phyloP scores from a whole-genome alignment of 108 stramenopile species.

The Asterionellopsis glacialis region DNA sequence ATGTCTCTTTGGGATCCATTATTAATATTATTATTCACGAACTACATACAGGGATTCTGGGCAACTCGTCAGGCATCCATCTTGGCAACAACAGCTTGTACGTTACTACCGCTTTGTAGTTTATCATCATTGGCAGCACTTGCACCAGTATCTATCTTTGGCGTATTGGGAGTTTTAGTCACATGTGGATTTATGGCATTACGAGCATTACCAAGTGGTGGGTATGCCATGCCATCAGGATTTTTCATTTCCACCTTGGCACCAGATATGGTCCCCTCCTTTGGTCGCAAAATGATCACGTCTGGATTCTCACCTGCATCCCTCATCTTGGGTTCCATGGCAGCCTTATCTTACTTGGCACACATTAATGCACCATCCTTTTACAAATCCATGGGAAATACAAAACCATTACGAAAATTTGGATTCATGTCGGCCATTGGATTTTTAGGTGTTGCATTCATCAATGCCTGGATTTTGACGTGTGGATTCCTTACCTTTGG shows the following conservation, averaged over 20 bases:
- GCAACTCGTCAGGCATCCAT: conserved; percentile 47
- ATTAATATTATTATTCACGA: no score
- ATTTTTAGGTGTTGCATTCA: conserved; percentile 47
- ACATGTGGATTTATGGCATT: conserved; percentile 65
- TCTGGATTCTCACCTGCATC: conserved; percentile 43
- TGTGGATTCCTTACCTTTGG: conserved; percentile 91
- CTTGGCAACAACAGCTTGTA: conserved; percentile 38
- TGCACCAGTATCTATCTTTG: conserved; percentile 64
- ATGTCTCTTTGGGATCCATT: no score
- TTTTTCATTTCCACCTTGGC: conserved; percentile 28
- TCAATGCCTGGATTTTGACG: conserved; percentile 69
- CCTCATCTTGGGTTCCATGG: conserved; percentile 80
- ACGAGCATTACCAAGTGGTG: conserved; percentile 44
- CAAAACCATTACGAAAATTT: conserved; percentile 32
- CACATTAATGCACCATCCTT: conserved; percentile 93
- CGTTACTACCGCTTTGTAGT: conserved; percentile 66
- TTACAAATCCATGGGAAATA: conserved; percentile 52
- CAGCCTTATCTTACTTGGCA: conserved; percentile 78
- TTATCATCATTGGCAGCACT: conserved; percentile 56
- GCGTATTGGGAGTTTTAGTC: conserved; percentile 53
- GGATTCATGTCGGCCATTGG: conserved; percentile 47
- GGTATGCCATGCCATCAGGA: conserved; percentile 30
- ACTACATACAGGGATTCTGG: conserved; percentile 27
- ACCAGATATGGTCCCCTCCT: conserved; percentile 36
- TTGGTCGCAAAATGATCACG: conserved; percentile 43